Evolutionary conservation across 164 flowering plant species (phyloP).

Genomic region (Liquidambar formosana): DNA sequence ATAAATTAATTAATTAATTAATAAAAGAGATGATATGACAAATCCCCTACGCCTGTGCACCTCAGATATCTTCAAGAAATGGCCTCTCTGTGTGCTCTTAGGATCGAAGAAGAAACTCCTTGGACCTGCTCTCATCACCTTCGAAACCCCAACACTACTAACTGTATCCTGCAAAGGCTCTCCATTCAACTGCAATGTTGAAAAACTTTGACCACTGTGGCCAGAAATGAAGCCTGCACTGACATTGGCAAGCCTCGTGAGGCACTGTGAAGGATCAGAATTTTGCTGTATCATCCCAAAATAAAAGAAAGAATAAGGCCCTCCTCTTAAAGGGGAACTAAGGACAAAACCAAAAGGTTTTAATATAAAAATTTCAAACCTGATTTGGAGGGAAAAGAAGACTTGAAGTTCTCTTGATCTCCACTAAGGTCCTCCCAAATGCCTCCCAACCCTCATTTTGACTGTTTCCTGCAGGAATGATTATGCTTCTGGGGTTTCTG

Average conservation of each 20-base stretch:
- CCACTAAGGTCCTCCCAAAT: not conserved
- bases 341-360: not conserved
- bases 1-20: no score
- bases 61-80: slow-evolving; percentile 1
- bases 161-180: not conserved
- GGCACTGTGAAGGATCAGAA: not conserved
- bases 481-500: not conserved
- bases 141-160: not conserved
- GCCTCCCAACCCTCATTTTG: not conserved
- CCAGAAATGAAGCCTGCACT: not conserved
- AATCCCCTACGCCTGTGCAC: not conserved
- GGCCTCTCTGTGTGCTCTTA: not conserved
- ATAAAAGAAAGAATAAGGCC: not conserved
- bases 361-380: not conserved
- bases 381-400: not conserved
- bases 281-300: not conserved
- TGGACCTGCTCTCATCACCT: not conserved
- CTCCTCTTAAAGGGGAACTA: not conserved
- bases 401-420: not conserved
- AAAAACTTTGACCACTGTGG: not conserved
- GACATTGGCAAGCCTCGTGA: not conserved
- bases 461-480: not conserved
- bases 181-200: not conserved
- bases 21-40: not conserved
- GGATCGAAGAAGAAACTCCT: not conserved